These are phyloP conservation scores for Talaromyces rugulosus DNA, from an alignment of 2,329 filamentous ascomycete genomes.

Conservation along the genomic window DNA sequence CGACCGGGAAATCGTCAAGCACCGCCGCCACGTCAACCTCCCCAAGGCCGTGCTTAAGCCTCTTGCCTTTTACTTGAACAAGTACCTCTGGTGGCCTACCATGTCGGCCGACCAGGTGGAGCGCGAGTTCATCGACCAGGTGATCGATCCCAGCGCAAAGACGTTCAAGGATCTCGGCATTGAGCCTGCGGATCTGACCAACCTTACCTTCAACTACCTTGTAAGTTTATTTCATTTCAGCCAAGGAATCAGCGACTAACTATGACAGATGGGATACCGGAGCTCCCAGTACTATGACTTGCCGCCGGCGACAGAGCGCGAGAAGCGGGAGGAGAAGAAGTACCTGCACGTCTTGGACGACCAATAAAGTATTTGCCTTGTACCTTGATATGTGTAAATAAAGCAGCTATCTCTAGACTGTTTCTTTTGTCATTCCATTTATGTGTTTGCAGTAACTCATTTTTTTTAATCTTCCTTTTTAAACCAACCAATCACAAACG, in stretches of 20 bases:
- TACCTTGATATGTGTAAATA: constrained; percentile 14
- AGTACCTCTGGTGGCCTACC: constrained; percentile 81
- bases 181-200: constrained; percentile 77
- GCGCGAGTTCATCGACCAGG: constrained; percentile 87
- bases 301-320: constrained; percentile 88
- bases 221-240: constrained; percentile 49
- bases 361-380: constrained; percentile 51
- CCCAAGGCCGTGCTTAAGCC: constrained; percentile 78
- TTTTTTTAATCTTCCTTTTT: background rate
- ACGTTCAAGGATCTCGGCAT: constrained; percentile 93
- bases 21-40: constrained; percentile 84
- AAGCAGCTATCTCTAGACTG: constrained; percentile 13
- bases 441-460: background rate
- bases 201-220: constrained; percentile 90
- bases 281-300: constrained; percentile 87
- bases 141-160: constrained; percentile 85
- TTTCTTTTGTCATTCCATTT: constrained; percentile 8
- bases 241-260: constrained; percentile 13
- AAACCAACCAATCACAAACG: background rate
- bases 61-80: constrained; percentile 69
- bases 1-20: constrained; percentile 87
- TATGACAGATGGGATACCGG: constrained; percentile 75
- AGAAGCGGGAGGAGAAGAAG: constrained; percentile 92
- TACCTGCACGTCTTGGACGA: constrained; percentile 92
- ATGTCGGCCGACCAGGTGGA: constrained; percentile 81